Evolutionary conservation across 768 basidiomycete species (phyloP).

Genomic region (Cystoderma amianthinum): DNA sequence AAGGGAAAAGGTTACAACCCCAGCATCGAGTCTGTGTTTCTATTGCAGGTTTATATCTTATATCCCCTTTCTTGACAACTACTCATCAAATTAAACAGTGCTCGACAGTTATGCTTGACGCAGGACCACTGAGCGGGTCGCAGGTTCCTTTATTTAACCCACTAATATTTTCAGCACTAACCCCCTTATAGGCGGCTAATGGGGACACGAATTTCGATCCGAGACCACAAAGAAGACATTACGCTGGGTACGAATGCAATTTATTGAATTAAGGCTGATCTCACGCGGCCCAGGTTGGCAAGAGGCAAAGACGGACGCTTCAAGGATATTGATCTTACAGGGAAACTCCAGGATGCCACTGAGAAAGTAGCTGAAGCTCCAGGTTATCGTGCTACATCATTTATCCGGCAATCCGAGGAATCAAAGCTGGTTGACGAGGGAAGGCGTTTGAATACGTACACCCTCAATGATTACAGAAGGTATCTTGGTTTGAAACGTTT

Average conservation of each 20-base stretch:
- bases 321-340: slow-evolving; percentile 13
- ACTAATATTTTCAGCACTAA: too few species aligned
- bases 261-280: not conserved
- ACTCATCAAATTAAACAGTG: too few species aligned
- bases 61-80: too few species aligned
- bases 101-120: too few species aligned
- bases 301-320: slow-evolving; percentile 11
- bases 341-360: slow-evolving; percentile 14
- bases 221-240: slow-evolving; percentile 8
- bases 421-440: slow-evolving; percentile 11
- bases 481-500: slow-evolving; percentile 12
- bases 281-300: slow-evolving; percentile 6
- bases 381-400: slow-evolving; percentile 2
- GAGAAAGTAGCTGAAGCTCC: slow-evolving; percentile 7
- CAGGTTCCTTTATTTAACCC: too few species aligned
- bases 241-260: slow-evolving; percentile 8
- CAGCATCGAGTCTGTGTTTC: too few species aligned
- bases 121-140: too few species aligned
- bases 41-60: too few species aligned
- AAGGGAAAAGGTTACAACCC: too few species aligned
- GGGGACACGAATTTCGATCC: slow-evolving; percentile 1
- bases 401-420: too few species aligned
- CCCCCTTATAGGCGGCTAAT: too few species aligned
- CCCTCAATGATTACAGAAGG: slow-evolving; percentile 14
- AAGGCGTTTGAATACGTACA: slow-evolving; percentile 8